phyloP scores from a whole-genome alignment of 768 basidiomycete genomes.

The Suillus subluteus region DNA sequence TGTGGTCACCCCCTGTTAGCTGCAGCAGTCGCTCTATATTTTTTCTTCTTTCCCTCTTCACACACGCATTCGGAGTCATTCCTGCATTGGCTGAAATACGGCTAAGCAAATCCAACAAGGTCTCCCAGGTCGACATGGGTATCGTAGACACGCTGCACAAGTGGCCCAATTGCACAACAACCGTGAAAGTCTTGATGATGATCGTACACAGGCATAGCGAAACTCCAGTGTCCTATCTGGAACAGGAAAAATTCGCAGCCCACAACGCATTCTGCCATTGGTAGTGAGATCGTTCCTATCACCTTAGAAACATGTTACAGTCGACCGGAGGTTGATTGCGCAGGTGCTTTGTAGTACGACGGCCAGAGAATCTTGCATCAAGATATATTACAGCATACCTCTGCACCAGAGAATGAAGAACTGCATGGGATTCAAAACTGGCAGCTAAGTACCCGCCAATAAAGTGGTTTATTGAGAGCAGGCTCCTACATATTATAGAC shows the following conservation, averaged over 20 bases:
- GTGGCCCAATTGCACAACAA: background rate
- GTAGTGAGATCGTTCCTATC: background rate
- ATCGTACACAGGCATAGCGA: background rate
- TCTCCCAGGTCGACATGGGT: background rate
- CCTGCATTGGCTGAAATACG: conserved; percentile 18
- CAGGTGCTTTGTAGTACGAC: background rate
- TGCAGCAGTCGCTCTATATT: background rate
- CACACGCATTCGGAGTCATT: conserved; percentile 17
- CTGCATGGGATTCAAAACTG: background rate
- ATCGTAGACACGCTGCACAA: background rate
- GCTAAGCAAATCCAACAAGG: conserved; percentile 12
- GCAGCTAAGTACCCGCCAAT: background rate
- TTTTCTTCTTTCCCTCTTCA: conserved; percentile 12
- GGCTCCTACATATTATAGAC: background rate
- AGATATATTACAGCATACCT: background rate
- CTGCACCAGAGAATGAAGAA: background rate
- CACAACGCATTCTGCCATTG: background rate
- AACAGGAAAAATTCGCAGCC: background rate
- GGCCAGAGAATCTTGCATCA: background rate
- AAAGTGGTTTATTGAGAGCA: background rate
- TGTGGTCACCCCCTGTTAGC: background rate
- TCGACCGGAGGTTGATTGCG: background rate
- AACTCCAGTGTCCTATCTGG: background rate
- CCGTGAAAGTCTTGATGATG: background rate
- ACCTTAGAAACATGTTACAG: background rate